Evolutionary conservation across 768 basidiomycete species (phyloP), one percentile per base, ranked within the genome.

Genomic region (Macrolepiota fuliginosa): DNA sequence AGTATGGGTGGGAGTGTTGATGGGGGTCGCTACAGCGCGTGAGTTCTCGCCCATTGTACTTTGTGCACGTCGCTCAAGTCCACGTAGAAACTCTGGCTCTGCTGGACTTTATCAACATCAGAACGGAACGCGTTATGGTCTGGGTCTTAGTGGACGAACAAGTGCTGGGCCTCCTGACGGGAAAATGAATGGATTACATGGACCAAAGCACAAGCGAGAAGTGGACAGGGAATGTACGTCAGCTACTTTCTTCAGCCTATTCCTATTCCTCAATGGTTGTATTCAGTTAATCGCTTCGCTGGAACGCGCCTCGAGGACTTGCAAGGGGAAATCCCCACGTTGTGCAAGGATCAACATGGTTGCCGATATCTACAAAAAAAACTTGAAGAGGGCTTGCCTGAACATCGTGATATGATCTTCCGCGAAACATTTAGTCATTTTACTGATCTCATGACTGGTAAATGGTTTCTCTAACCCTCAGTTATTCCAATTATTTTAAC

Each of bases 331-430:
- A 96, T 99, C 62, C 87, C 94, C 13, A 80, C 86, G 0, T 76
- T 99, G 17, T 98, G 97, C 85, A 98, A 98, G 73, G 97, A 99
- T 74, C 97, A 99, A 74, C 96, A 98, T 74, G 97, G 97, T 2
- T 99, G 97, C 71, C 87, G 97, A 37, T 99, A 98, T 72, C 78
- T 99, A 61, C 97, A 99, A 77, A 98, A 98, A 86, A 98, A 98
- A 76, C 83, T 99, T 25, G 97, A 99, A 73, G 97, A 99, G 71
- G 93, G 92, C 58, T 86, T 90, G 62, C 84, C 96, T 4, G 96
- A 96, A 72, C 96, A 99, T 75, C 87, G 97, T 56, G 97, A 99
- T 70, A 96, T 98, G 92, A 99, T 99, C 72, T 99, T 98, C 84
- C 86, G 91, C 62, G 97, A 99, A 79, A 98, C 96, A 1, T 98